A percentile compares a stretch with the other conserved stretches of the same genome.
These are phyloP conservation scores for Lasiosphaeris hirsuta DNA, from an alignment of 495 filamentous ascomycete species.

Conservation along the genomic window DNA sequence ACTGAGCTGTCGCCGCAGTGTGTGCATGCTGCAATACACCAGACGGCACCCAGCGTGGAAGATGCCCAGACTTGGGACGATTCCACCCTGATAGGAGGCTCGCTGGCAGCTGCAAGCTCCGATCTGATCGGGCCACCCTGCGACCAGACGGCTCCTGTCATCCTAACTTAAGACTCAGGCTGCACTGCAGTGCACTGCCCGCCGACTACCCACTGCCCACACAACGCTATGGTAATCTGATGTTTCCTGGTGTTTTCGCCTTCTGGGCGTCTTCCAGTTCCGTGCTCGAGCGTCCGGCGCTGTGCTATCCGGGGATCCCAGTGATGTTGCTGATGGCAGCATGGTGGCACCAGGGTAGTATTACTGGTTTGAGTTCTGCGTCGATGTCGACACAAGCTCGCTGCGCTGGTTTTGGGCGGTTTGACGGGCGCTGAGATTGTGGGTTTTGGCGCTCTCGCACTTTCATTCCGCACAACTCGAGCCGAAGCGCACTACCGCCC, in stretches of 20 bases:
- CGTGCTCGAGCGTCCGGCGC: background rate
- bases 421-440: background rate
- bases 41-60: background rate
- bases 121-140: background rate
- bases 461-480: no score
- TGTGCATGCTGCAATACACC: slow-evolving; percentile 1
- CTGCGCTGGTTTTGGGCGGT: no score
- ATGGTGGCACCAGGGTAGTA: background rate
- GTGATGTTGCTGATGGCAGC: background rate
- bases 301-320: slow-evolving; percentile 8
- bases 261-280: background rate
- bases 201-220: background rate
- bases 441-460: no score
- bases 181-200: background rate
- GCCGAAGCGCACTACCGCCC: no score
- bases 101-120: background rate
- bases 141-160: background rate
- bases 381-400: background rate
- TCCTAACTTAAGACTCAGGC: slow-evolving; percentile 1
- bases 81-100: background rate
- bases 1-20: slow-evolving; percentile 9
- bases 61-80: slow-evolving; percentile 21
- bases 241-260: background rate
- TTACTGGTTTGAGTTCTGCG: background rate
- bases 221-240: slow-evolving; percentile 2